Base-by-base conservation (phyloP, 2,329 filamentous ascomycete species). In the Fusarium brachygibbosum region DNA sequence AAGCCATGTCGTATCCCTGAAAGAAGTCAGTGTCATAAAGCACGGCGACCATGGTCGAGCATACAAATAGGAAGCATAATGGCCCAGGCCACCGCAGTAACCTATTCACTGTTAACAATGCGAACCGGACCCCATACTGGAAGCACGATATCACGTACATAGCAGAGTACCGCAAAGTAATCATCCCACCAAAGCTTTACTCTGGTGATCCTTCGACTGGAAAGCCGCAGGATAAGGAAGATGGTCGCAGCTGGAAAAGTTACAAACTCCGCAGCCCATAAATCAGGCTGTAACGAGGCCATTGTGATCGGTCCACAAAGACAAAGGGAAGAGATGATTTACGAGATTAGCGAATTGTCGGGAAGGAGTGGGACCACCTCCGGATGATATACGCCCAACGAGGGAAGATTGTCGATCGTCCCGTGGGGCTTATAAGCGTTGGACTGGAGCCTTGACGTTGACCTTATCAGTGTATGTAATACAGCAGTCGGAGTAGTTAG, bases 121-220 rank as follows among this genome's bases (percentile, higher is more conserved):
- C 1, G 10, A 3, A 6, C 3, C 12, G 0, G 7, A 16, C 5
- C 9, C 1, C 5, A 14, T 8, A 23, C 6, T 9, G 2, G 11
- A 25, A 7, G 9, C 2, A 12, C 0, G n/a, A 31, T 1, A 11
- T 2, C 16, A 31, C 37, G 1, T 63, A 74, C 72, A 51, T 74
- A 74, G 34, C 63, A 66, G 13, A 35, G 28, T 9, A 70, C 49
- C 2, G 72, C 70, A 49, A 70, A 63, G 28, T 53, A 72, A 6
- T 74, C 72, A 21, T 74, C 72, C 72, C 72, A 74, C 70, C 72
- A 74, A 10, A 74, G 37, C 1, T 29, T 17, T 8, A 62, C 31
- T 28, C 53, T 48, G 0, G 69, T 74, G 1, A 74, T 50, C 19
- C 40, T 65, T 6, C 72, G 57, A 11, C 72, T 74, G 6, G 41